phyloP scores from a whole-genome alignment of 129 eudicot genomes.

The Helianthus annuus region HanXRQr2.0-SUNRISE NC_035437.2:14324274-14324773 shows the following conservation, averaged over 20 bases:
- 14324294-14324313: too few species aligned
- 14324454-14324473: constrained; percentile 47
- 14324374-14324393: too few species aligned
- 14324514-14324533: constrained; percentile 49
- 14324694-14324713: constrained; percentile 41
- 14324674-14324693: constrained; percentile 67
- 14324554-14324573: constrained; percentile 60
- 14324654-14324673: constrained; percentile 58
- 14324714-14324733: constrained; percentile 51
- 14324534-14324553: constrained; percentile 61
- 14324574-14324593: constrained; percentile 61
- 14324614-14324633: constrained; percentile 51
- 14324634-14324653: constrained; percentile 31
- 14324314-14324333: too few species aligned
- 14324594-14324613: constrained; percentile 52
- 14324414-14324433: too few species aligned
- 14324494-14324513: constrained; percentile 54
- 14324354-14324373: too few species aligned
- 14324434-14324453: too few species aligned
- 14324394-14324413: too few species aligned
- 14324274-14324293: too few species aligned
- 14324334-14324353: too few species aligned
- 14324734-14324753: constrained; percentile 60
- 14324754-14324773: constrained; percentile 56
- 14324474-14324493: constrained; percentile 57